Evolutionary conservation across 495 filamentous ascomycete genomes (phyloP).

Genomic region (Hypoxylon lenormandii): DNA sequence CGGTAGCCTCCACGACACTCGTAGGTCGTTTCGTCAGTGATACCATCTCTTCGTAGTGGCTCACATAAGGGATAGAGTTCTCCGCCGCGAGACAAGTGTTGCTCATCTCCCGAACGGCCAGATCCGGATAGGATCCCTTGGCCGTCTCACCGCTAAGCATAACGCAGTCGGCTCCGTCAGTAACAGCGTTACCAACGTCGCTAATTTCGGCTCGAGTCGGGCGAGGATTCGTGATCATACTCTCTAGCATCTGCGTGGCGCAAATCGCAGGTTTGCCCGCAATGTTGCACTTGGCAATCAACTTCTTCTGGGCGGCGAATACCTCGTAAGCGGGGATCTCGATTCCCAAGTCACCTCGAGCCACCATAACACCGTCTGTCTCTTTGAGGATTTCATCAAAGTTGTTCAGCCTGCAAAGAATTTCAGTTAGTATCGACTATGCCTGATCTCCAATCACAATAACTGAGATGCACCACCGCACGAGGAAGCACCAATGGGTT

Average conservation of each 20-base stretch:
- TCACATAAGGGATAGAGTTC: slow-evolving; percentile 95
- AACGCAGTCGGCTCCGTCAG: slow-evolving; percentile 98
- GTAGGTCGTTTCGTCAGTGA: slow-evolving; percentile 82
- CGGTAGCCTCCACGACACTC: slow-evolving; percentile 86
- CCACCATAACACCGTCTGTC: slow-evolving; percentile 99
- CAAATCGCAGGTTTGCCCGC: slow-evolving; percentile 98
- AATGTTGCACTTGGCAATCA: slow-evolving; percentile 99
- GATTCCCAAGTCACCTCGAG: slow-evolving; percentile 97
- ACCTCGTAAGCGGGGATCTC: slow-evolving; percentile 98
- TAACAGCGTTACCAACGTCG: slow-evolving; percentile 96
- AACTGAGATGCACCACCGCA: slow-evolving; percentile 52
- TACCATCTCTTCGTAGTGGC: slow-evolving; percentile 93
- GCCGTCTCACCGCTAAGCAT: slow-evolving; percentile 99
- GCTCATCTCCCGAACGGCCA: slow-evolving; percentile 97
- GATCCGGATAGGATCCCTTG: slow-evolving; percentile 92
- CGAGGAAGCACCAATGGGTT: slow-evolving; percentile 2
- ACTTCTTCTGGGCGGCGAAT: slow-evolving; percentile 99
- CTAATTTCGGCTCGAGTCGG: slow-evolving; percentile 97
- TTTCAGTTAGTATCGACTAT: slow-evolving; percentile 16
- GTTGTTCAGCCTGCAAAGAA: slow-evolving; percentile 74
- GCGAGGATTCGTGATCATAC: slow-evolving; percentile 99
- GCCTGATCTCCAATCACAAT: neutral
- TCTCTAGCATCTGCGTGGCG: slow-evolving; percentile 82
- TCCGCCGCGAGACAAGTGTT: slow-evolving; percentile 96
- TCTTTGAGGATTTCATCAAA: slow-evolving; percentile 95